A percentile compares a stretch with the other conserved stretches of the same genome.
phyloP scores from a whole-genome alignment of 192 early-diverging fungal genomes.

The Rhizophagus sp. region DNA sequence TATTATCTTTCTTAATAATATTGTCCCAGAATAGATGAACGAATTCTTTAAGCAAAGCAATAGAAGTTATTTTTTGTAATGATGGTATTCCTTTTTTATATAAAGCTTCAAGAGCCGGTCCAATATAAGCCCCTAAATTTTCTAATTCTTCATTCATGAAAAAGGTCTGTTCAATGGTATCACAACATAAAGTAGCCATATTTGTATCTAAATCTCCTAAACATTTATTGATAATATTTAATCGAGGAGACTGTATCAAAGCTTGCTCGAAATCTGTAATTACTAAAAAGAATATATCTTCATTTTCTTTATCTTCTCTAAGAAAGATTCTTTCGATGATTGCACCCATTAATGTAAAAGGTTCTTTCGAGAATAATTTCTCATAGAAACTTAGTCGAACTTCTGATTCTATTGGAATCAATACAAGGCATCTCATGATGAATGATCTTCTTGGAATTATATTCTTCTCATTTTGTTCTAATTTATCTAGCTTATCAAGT shows the following conservation, averaged over 20 bases:
- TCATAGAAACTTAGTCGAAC: conserved; percentile 7
- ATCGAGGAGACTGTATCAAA: background rate
- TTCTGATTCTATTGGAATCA: conserved; percentile 8
- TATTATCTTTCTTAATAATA: background rate
- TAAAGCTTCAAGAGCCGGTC: background rate
- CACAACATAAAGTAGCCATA: conserved; percentile 23
- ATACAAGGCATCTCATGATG: conserved; percentile 1
- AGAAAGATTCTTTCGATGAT: conserved; percentile 9
- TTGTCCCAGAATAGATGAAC: conserved; percentile 12
- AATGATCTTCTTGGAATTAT: conserved; percentile 16
- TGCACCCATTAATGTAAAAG: conserved; percentile 5
- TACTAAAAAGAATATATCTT: background rate
- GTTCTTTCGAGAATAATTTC: conserved; percentile 19
- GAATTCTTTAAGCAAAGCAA: conserved; percentile 31
- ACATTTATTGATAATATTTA: conserved; percentile 26
- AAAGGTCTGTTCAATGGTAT: conserved; percentile 25
- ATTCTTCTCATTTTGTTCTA: conserved; percentile 8
- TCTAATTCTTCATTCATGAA: background rate
- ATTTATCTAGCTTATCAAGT: conserved; percentile 10
- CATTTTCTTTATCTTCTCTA: background rate
- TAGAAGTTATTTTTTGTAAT: conserved; percentile 24
- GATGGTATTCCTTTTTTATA: background rate
- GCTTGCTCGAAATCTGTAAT: background rate
- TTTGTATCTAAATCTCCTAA: conserved; percentile 12
- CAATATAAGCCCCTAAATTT: background rate